phyloP scores from a whole-genome alignment of 2,329 filamentous ascomycete genomes.

The Aspergillus sergii region DNA sequence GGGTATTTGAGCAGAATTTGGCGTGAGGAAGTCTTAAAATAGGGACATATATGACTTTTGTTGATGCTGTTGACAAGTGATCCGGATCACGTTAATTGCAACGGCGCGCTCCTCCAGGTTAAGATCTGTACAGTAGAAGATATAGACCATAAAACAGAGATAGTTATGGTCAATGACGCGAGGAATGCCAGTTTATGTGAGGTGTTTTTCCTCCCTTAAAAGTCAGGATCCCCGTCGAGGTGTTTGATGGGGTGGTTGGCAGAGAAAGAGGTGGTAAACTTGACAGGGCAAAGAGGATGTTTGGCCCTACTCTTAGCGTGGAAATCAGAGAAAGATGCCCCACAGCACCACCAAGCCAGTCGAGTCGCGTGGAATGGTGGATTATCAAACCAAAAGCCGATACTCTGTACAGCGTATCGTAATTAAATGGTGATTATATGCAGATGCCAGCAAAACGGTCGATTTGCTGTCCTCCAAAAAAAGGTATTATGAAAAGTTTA shows the following conservation, averaged over 20 bases:
- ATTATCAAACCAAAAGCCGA: conserved; percentile 12
- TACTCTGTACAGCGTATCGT: conserved; percentile 13
- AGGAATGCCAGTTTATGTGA: conserved; percentile 18
- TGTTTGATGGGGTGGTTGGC: conserved; percentile 20
- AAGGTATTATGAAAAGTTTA: neutral
- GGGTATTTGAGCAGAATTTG: conserved; percentile 22
- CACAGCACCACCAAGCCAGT: conserved; percentile 33
- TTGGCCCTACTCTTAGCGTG: conserved; percentile 47
- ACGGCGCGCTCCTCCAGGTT: conserved; percentile 14
- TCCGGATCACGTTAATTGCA: conserved; percentile 23
- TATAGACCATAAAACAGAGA: neutral
- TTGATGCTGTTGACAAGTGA: conserved; percentile 34
- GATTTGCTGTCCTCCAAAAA: neutral
- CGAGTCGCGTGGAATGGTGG: conserved; percentile 32
- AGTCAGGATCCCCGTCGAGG: conserved; percentile 12
- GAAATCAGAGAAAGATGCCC: conserved; percentile 39
- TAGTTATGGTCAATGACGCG: conserved; percentile 20
- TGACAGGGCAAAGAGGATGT: conserved; percentile 43
- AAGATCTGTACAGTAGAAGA: conserved; percentile 5
- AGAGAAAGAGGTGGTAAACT: conserved; percentile 35
- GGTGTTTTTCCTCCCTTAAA: neutral
- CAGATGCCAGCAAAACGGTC: neutral
- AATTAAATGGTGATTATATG: conserved; percentile 7
- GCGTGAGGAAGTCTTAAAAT: conserved; percentile 19
- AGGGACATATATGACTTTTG: conserved; percentile 29